Base-by-base conservation (phyloP, 176 grass and related monocot species). In the Rhipidocladum racemiflorum region DNA sequence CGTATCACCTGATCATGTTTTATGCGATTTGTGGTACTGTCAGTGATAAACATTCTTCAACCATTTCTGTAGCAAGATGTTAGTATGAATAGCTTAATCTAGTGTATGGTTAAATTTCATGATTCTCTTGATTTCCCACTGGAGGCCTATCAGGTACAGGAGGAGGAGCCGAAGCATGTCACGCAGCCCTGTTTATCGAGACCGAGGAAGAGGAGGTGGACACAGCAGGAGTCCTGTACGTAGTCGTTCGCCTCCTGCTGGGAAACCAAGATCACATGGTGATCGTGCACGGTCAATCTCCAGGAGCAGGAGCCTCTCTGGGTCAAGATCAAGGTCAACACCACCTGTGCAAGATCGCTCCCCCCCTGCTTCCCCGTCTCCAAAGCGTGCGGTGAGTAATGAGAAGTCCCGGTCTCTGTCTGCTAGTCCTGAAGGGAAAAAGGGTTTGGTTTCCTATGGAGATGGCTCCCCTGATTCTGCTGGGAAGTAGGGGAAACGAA, bases 391-490 rank as follows among this genome's bases (percentile, higher is more conserved):
- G 0, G 8, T 55, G 38, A 95, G 82, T 65, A 68, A 79, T 61
- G 88, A 85, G 4, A 89, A 88, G 63, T 91, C 90, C 4, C 72
- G 35, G 36, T 94, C 94, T 20, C 65, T 82, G 23, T 99, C 96
- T 32, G 83, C 27, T 61, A 93, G 90, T 76, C 90, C 91, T 78
- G 96, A 86, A 39, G 95, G 88, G 50, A 99, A 93, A 68, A 95
- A 88, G 57, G 92, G 96, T 32, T 86, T 99, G 63, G 96, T 99
- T 65, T 99, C 93, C 15, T 99, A 99, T 43, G 96, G 91, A 72
- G 96, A 99, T 87, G 92, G 65, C 23, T 91, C 92, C 30, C 95
- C 95, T 0, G 92, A 98, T 81, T 91, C 85, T 67, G 65, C 83
- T 76, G 86, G 78, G 23, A 86, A 89, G 74, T 92, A 86, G 72